Conservation (phyloP, 495 filamentous ascomycete species). For the Podospora pseudopauciseta region DNA sequence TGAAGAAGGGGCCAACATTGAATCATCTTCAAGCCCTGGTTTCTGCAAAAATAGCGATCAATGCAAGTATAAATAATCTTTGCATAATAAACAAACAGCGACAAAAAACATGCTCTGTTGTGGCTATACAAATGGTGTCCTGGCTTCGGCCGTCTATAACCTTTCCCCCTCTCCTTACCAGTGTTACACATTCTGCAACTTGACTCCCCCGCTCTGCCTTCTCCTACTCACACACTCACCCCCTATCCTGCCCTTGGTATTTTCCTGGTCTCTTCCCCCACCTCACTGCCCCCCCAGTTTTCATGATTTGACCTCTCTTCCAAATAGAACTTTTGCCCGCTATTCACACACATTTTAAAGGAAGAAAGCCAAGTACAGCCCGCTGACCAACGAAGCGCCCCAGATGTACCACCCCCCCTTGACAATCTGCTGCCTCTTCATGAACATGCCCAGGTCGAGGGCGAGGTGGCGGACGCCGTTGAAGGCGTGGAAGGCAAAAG, state of each 20-base stretch:
- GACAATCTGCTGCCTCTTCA: slow-evolving; percentile 68
- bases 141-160: neutral
- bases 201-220: neutral
- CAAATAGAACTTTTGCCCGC: neutral
- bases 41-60: neutral
- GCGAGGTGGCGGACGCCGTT: slow-evolving; percentile 89
- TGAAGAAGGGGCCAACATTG: neutral
- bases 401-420: slow-evolving; percentile 72
- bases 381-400: slow-evolving; percentile 60
- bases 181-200: neutral
- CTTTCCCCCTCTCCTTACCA: neutral
- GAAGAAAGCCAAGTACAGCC: slow-evolving; percentile 54
- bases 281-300: neutral
- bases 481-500: slow-evolving; percentile 80
- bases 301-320: neutral
- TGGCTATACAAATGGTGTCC: neutral
- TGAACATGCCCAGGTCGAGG: slow-evolving; percentile 72
- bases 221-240: neutral
- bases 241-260: neutral
- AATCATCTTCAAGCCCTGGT: neutral
- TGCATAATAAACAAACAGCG: neutral
- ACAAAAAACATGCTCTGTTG: slow-evolving; percentile 24
- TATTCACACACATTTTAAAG: slow-evolving; percentile 22
- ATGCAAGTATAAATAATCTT: neutral
- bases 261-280: neutral